Evolutionary conservation across 78 protist genomes (phyloP).

Genomic region (Dictyostelium citrinum): DNA sequence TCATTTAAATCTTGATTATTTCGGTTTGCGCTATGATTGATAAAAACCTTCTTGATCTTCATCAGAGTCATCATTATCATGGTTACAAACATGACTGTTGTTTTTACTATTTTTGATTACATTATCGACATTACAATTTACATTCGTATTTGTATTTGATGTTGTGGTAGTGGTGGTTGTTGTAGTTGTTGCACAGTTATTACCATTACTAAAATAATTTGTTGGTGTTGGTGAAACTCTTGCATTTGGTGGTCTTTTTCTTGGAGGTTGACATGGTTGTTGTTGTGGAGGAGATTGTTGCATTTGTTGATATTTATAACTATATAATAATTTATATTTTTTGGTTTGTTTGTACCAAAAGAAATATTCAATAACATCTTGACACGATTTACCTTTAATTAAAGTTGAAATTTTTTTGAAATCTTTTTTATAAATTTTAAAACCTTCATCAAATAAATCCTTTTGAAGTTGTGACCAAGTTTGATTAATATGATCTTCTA

Average conservation of each 20-base stretch:
- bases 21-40: background rate
- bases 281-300: background rate
- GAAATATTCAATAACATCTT: conserved; percentile 14
- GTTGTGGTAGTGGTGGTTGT: background rate
- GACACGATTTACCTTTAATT: background rate
- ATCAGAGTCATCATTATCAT: background rate
- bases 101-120: background rate
- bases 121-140: background rate
- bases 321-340: background rate
- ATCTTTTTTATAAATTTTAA: background rate
- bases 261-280: background rate
- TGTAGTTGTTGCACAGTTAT: background rate
- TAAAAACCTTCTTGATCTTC: background rate
- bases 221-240: background rate
- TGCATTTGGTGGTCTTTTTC: background rate
- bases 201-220: background rate
- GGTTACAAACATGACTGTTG: background rate
- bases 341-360: background rate
- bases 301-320: background rate
- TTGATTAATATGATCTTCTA: background rate
- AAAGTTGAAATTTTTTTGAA: background rate
- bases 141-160: background rate
- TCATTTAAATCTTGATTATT: background rate
- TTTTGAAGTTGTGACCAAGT: background rate
- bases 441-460: background rate